Evolutionary conservation across 2,329 filamentous ascomycete genomes (phyloP), one percentile per base, ranked within the genome.

Genomic region (Magnaporthiopsis rhizophila): DNA sequence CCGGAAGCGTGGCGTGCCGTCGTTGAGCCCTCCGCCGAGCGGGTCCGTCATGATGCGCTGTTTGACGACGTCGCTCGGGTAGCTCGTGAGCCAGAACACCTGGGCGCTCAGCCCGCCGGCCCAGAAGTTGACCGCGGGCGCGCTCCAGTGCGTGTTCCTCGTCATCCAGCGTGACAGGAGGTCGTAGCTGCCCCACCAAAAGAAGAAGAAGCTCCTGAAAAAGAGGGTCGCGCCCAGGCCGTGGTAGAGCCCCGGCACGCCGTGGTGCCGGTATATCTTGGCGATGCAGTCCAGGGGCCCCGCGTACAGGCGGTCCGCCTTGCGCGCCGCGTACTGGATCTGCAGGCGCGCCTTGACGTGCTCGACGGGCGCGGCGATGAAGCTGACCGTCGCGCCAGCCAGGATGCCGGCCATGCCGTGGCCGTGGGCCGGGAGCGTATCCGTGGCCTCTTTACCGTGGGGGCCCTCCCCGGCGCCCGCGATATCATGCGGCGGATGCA

Each of bases 121-220:
- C 94, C 94, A 98, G 79, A 99, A 99, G 74, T 98, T 98, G 72
- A 98, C 83, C 1, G 88, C 88, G 0, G 95, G 92, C 0, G 86
- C 86, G 64, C 89, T 89, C 64, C 97, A 78, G 15, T 70, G 76
- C 2, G 93, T 97, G 70, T 86, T 80, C 24, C 84, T 76, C 64
- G 84, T 80, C 72, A 98, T 79, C 65, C 82, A 78, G 28, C 86
- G 82, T 6, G 91, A 90, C 69, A 98, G 83, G 36, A 97, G 70
- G 71, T 97, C 94, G 79, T 99, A 99, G 66, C 87, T 90, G n/a
- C 88, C 88, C 95, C 95, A 99, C 93, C 93, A 98, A 80, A 89
- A 95, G 83, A 97, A 97, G 82, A 99, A 99, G 79, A 94, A 96
- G 18, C 87, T 86, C 24, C 95, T 86, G 79, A 98, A 98, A 61